Evolutionary conservation across 139 green algal species (phyloP).

Genomic region (Tetraselmis striata): DNA sequence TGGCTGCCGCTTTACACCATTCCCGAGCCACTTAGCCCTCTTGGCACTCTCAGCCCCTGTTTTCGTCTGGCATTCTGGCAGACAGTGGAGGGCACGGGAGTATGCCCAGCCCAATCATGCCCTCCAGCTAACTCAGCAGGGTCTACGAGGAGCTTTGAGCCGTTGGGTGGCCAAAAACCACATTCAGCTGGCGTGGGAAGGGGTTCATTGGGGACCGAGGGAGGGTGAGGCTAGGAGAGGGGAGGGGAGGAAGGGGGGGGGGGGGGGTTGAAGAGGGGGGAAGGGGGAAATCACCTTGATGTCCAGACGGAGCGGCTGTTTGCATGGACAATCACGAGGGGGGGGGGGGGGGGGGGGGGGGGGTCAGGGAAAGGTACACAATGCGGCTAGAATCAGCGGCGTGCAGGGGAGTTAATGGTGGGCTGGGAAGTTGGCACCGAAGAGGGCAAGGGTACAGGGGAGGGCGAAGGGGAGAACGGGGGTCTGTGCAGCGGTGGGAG

Average conservation of each 20-base stretch:
- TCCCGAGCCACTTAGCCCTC: not conserved
- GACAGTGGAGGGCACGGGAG: not conserved
- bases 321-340: no score
- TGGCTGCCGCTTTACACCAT: not conserved
- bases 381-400: no score
- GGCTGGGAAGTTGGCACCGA: no score
- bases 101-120: not conserved
- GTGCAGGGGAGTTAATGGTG: no score
- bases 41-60: not conserved
- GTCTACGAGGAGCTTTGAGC: not conserved
- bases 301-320: constrained; percentile 84
- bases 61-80: not conserved
- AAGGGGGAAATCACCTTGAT: constrained; percentile 69
- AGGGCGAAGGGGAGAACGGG: no score
- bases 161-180: not conserved
- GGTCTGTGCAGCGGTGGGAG: no score
- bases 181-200: not conserved
- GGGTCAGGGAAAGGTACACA: no score
- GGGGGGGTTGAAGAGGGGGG: no score
- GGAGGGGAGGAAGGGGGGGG: no score
- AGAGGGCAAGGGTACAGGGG: no score
- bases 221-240: no score
- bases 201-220: not conserved
- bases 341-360: no score
- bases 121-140: not conserved